phyloP scores from a whole-genome alignment of 345 rosid genomes.

The Pseudoturritis turrita region DNA sequence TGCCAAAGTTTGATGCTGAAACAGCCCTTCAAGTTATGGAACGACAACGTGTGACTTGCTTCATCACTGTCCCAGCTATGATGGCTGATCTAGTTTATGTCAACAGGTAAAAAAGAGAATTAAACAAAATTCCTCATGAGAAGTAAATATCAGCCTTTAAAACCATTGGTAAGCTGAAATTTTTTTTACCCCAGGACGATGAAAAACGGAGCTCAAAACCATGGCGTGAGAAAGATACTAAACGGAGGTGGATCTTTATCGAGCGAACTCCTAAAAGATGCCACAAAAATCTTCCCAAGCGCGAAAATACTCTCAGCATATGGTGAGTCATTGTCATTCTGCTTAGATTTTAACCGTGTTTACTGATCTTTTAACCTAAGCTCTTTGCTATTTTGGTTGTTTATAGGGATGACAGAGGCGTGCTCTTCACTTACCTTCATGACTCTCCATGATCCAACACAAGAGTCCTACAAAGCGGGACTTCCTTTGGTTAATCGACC shows the following conservation, averaged over 20 bases:
- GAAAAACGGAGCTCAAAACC: conserved; percentile 40
- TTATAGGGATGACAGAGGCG: conserved; percentile 83
- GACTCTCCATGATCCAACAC: conserved; percentile 50
- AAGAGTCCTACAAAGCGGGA: background rate
- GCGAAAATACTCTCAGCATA: conserved; percentile 77
- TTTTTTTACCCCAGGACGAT: conserved; percentile 26
- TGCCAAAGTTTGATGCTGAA: conserved; percentile 69
- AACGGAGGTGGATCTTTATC: conserved; percentile 90
- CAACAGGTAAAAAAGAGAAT: conserved; percentile 39
- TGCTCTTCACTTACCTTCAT: conserved; percentile 74
- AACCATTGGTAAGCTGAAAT: background rate
- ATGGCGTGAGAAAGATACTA: conserved; percentile 53
- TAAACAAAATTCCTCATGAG: background rate
- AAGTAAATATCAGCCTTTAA: background rate
- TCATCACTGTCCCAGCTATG: conserved; percentile 79
- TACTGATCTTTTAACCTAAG: background rate
- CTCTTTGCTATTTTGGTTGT: conserved; percentile 1
- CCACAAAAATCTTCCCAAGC: conserved; percentile 43
- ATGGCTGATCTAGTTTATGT: conserved; percentile 57
- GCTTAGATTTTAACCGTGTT: too few relatives aligned
- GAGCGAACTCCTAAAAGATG: conserved; percentile 42
- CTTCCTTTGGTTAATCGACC: conserved; percentile 13
- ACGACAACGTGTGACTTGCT: conserved; percentile 57
- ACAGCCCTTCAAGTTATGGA: conserved; percentile 52
- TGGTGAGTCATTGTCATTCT: conserved; percentile 43